Base-by-base conservation (phyloP, 768 basidiomycete species). In the Termitomyces sp. region DNA sequence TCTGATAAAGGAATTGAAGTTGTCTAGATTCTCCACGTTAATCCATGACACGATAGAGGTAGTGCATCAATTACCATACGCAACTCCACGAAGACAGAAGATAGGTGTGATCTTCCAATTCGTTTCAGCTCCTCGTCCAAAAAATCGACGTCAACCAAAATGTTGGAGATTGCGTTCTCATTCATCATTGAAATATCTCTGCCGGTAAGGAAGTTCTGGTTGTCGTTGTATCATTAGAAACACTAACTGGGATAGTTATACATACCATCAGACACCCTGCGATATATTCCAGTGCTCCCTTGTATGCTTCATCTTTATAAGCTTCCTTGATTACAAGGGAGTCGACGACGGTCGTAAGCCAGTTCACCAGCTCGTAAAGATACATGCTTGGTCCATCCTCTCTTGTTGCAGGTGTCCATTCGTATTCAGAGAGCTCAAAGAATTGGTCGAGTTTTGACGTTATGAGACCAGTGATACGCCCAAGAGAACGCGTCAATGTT, bases 281-380 rank as follows among this genome's bases (percentile, higher is more conserved):
- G 57, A 97, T 92, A 66, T 97, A 92, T 33, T 83, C 77, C n/a
- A 96, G 77, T 14, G 97, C 95, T 45, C 85, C 88, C 61, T 82
- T 84, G 70, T 97, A 99, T 10, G 92, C 92, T 63, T 92, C 86
- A 54, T 93, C 90, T 72, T 94, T 95, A 75, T 93, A 88, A 10
- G 75, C 72, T 57, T 94, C 90, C 56, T 90, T 87, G 73, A 98
- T 85, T 59, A 80, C 82, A 63, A 88, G 85, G 58, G 85, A 92
- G 70, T 98, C 97, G 49, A 99, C 93, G 56, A 97, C 91, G 1
- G 95, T 97, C 40, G 89, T 95, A 53, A 98, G 80, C 90, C 95
- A 99, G 69, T 94, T 94, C 69, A 96, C 84, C 65, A 98, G 83
- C 70, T 98, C 96, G 69, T 93, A 89, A 3, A 98, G 79, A 72